A percentile compares a stretch with the other conserved stretches of the same genome.
Evolutionary conservation across 2,329 filamentous ascomycete genomes (phyloP).

Genomic region (Aspergillus sp.): DNA sequence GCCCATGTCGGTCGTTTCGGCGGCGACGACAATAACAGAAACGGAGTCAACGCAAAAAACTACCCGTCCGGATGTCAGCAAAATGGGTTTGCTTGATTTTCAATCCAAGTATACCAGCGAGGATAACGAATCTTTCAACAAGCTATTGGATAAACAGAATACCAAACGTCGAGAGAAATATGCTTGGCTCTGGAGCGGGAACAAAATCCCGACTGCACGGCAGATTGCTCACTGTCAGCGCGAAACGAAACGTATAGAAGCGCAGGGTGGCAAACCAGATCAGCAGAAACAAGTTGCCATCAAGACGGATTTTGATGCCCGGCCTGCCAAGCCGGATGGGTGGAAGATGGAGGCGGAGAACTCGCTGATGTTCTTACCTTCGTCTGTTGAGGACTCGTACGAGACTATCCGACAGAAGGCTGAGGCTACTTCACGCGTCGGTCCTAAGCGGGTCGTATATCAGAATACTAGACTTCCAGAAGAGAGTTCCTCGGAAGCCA

Average conservation of each 20-base stretch:
- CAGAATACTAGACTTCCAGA: conserved; percentile 75
- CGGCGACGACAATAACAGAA: conserved; percentile 28
- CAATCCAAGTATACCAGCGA: conserved; percentile 95
- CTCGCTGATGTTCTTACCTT: conserved; percentile 73
- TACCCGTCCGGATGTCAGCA: conserved; percentile 61
- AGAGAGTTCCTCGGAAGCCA: conserved; percentile 36
- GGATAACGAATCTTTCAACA: conserved; percentile 96
- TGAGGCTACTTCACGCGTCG: conserved; percentile 69
- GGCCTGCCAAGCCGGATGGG: conserved; percentile 73
- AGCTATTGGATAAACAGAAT: conserved; percentile 87
- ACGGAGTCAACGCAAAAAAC: conserved; percentile 37
- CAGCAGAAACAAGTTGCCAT: conserved; percentile 62
- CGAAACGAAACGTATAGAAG: conserved; percentile 70
- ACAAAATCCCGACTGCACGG: conserved; percentile 70
- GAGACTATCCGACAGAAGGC: conserved; percentile 66
- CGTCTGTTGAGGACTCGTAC: conserved; percentile 52
- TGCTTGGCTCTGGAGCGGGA: conserved; percentile 83
- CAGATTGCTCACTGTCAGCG: conserved; percentile 56
- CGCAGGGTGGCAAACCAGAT: conserved; percentile 58
- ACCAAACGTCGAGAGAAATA: conserved; percentile 80
- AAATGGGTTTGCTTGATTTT: conserved; percentile 79
- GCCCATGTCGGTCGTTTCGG: conserved; percentile 57
- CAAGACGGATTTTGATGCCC: conserved; percentile 61
- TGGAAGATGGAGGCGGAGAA: conserved; percentile 79
- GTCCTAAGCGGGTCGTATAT: conserved; percentile 75